Evolutionary conservation across 129 eudicot genomes (phyloP), one percentile per base, ranked within the genome.

Genomic region (Centaurea solstitialis): DNA sequence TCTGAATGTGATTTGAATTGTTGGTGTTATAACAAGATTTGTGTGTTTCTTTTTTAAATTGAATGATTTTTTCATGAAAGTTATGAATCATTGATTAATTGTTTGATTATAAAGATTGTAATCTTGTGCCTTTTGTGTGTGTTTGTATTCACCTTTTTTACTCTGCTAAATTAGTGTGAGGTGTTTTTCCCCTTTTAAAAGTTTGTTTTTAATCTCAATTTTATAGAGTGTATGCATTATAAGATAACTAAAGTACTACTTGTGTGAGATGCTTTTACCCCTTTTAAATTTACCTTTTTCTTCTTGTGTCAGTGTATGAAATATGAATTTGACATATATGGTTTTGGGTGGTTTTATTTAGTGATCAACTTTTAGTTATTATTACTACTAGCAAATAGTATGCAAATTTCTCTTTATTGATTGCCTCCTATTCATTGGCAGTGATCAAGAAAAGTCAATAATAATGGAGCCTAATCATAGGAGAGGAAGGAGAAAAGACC

Each of bases 401-500:
- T 33, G 18, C 68, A 50, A 5, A 37, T 61, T 67, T 35, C 8
- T 69, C 22, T 17, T 17, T 17, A n/a, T 57, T 17, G 2, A 17
- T 17, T 17, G 10, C 53, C 53, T 43, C 17, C 53, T n/a, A n/a
- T 57, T 57, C 20, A 24, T 87, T 87, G 50, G 85, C 74, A 71
- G 82, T 43, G 71, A 17, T 74, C 28, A 73, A 65, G 68, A 73
- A 33, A 24, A 10, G 24, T 72, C 75, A 72, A 65, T n/a, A 11
- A 45, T 57, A 37, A 95, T 95, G 99, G 98, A 93, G 80, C 81
- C 75, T 18, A 88, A 88, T 57, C 75, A 81, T 75, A 85, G 84
- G 68, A 87, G 91, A 83, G 90, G 73, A 28, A 84, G 86, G 53
- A 83, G 88, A 73, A 88, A 80, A 76, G 84, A 86, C 50, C 39